Conservation (phyloP, 306 rosid genomes). For the Vigna hirtella region DNA sequence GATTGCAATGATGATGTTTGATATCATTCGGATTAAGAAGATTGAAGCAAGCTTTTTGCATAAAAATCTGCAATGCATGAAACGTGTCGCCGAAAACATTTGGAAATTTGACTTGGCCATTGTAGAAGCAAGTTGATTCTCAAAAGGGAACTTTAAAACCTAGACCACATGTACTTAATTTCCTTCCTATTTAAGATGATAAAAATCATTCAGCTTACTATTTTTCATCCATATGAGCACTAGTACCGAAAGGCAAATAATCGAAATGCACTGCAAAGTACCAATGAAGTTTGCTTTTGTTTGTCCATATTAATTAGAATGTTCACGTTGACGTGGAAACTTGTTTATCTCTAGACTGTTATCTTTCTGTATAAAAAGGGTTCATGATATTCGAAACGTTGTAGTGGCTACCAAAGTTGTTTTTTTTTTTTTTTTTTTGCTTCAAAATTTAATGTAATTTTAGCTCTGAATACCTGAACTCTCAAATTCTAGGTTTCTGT, state of each 20-base stretch:
- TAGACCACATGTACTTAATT: not conserved
- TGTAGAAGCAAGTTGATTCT: conserved; percentile 45
- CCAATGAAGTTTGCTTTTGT: conserved; percentile 4
- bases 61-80: conserved; percentile 51
- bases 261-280: conserved; percentile 6
- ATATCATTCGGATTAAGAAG: conserved; percentile 52
- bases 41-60: conserved; percentile 52
- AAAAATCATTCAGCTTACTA: not conserved
- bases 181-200: conserved; percentile 26
- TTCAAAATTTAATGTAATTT: conserved; percentile 5
- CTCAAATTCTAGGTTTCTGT: not conserved
- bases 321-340: conserved; percentile 4
- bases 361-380: conserved; percentile 41
- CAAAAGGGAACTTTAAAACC: conserved; percentile 14
- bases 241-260: conserved; percentile 3
- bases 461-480: conserved; percentile 18
- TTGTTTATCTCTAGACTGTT: not conserved
- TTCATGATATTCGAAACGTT: conserved; percentile 33
- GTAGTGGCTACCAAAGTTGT: conserved; percentile 33
- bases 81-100: conserved; percentile 50
- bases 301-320: not conserved
- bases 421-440: not conserved
- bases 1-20: conserved; percentile 77
- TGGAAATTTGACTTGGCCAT: conserved; percentile 52
- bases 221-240: not conserved